Base-by-base conservation (phyloP, 2,329 filamentous ascomycete genomes). In the Aureobasidium namibiae region DNA sequence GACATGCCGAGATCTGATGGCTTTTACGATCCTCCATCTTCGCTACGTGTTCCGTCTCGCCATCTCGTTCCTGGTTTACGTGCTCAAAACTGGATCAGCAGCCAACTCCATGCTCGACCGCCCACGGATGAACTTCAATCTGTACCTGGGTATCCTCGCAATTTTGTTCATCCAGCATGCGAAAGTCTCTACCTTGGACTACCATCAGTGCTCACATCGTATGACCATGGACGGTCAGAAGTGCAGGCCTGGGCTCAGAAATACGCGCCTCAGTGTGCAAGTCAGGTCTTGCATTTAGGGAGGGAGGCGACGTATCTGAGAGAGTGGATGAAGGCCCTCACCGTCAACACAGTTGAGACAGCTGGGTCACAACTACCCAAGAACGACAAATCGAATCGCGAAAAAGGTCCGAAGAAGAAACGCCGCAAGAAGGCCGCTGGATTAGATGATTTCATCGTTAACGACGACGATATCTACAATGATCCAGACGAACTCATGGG, bases 161-260 rank as follows among this genome's bases (percentile, higher is more conserved):
- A 34, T 44, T 10, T 26, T 46, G 57, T 64, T 7, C 86, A 91
- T 69, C 78, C 85, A 11, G 82, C 83, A 70, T 94, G 48, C 66
- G 70, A 13, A 76, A 78, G 2, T 75, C 46, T 90, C 1, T 89
- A 85, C 65, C 70, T 76, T 2, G 77, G 79, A 0, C 78, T 96
- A 33, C 73, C 78, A 45, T 78, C 77, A 1, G 78, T 78, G 0
- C 76, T 92, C 13, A 92, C 89, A 4, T 85, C 92, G 0, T 96
- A 92, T 67, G 94, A 99, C 69, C 81, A 76, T 62, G 88, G 86
- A 9, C 81, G 80, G 52, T 95, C 88, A 65, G 92, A 97, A 68
- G 78, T 77, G 1, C 74, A 80, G 29, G 74, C 83, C 9, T 99
- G 94, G 94, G 72, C 79, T 1, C 86, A 92, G 41, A 96, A 97